These are phyloP conservation scores for Xylariaceae sp. DNA, from an alignment of 2,329 filamentous ascomycete species.

Conservation along the genomic window DNA sequence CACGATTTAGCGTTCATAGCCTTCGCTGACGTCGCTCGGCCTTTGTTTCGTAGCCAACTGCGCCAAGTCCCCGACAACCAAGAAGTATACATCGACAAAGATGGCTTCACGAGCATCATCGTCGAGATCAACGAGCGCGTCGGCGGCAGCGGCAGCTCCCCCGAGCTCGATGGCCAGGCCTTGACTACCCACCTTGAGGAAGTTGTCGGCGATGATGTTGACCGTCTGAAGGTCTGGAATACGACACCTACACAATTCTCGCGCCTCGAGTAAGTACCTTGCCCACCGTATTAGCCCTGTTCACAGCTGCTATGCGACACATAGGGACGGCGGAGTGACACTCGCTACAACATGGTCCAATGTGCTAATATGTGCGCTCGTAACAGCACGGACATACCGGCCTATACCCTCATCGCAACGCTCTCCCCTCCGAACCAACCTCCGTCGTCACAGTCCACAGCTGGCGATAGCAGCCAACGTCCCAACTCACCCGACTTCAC, in stretches of 20 bases:
- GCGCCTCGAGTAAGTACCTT: conserved; percentile 47
- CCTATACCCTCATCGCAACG: conserved; percentile 69
- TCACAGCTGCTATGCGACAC: not conserved
- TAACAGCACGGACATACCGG: conserved; percentile 50
- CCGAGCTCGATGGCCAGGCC: conserved; percentile 67
- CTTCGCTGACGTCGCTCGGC: not conserved
- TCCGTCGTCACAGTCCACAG: conserved; percentile 24
- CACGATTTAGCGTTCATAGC: not conserved
- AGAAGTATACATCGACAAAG: conserved; percentile 83
- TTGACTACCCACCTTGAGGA: conserved; percentile 68
- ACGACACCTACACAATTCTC: conserved; percentile 60
- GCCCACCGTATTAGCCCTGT: conserved; percentile 3
- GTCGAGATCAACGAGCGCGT: conserved; percentile 88
- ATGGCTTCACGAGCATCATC: conserved; percentile 83
- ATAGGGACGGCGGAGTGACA: not conserved
- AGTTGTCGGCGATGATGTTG: conserved; percentile 61
- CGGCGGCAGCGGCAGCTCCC: conserved; percentile 48
- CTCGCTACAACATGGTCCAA: not conserved
- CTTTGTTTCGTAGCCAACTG: conserved; percentile 51
- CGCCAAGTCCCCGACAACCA: conserved; percentile 82
- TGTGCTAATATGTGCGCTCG: conserved; percentile 7
- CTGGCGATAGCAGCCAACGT: conserved; percentile 32
- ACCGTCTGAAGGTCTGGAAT: conserved; percentile 65
- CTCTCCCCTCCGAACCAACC: conserved; percentile 44
- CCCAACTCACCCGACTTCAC: conserved; percentile 60